Evolutionary conservation across 371 early-diverging fungal species (phyloP), one percentile per base, ranked within the genome.

Genomic region (Mucor mucedo): DNA sequence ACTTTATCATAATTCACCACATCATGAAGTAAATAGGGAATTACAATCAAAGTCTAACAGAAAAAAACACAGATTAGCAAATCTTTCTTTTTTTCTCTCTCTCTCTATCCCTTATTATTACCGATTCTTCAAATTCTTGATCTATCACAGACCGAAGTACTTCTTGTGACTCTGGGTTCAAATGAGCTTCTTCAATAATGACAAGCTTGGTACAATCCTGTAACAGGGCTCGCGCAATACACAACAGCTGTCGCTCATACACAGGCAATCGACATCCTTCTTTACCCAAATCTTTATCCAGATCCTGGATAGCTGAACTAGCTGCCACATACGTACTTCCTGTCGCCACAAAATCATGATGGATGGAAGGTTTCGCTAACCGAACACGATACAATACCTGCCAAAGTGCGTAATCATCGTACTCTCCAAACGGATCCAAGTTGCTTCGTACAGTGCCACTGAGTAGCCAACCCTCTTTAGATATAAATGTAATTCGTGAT

Each of bases 391-490:
- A 82, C n/a, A 95, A 79, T 1, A 91, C 93, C 27, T 79, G 78
- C 96, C 95, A 96, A 16, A 97, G 75, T 28, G 89, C 90, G 39
- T 84, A 87, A 54, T 95, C 96, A 4, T 88, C 83, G 47, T 88
- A 82, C 45, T 83, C 78, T 49, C 84, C 80, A 69, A 93, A 89
- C 3, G 96, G 95, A 75, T 96, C 97, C 57, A 96, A 73, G 62
- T 93, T 92, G 28, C 84, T 84, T 28, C 91, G 82, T 55, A 80
- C 80, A 0, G 92, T 86, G 7, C 94, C 95, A 41, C 76, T 75
- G 48, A 94, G 88, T 28, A 96, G 64, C 54, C 91, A 88, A 0
- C 94, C 93, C 30, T 95, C 95, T 56, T 94, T 95, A 2, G 95
- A 89, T 33, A 95, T 91, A 56, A 92, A 91, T 7, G 92, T 84